A percentile compares a stretch with the other conserved stretches of the same genome.
These are phyloP conservation scores for Cantharellus anzutake DNA, from an alignment of 768 basidiomycete genomes.

Conservation along the genomic window DNA sequence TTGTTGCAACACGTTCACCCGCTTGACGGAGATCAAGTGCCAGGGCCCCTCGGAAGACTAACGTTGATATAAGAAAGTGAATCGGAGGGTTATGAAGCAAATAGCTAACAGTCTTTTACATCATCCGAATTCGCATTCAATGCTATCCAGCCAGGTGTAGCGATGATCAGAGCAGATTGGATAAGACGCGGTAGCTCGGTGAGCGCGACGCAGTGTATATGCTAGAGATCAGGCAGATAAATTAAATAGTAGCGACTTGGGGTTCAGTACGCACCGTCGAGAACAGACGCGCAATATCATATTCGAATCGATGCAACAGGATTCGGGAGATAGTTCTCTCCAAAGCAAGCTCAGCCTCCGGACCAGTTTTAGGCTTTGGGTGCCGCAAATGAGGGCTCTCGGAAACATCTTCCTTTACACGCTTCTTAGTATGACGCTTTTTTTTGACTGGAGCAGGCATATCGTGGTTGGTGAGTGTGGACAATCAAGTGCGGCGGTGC, in stretches of 20 bases:
- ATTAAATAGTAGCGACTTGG: neutral
- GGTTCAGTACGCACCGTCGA: slow-evolving; percentile 23
- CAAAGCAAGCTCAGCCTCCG: neutral
- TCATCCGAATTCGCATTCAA: slow-evolving; percentile 48
- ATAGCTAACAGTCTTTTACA: slow-evolving; percentile 34
- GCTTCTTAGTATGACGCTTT: neutral
- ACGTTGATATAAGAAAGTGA: neutral
- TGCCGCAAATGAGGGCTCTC: neutral
- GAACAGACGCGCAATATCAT: slow-evolving; percentile 56
- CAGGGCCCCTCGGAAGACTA: slow-evolving; percentile 40
- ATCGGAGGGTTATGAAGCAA: neutral
- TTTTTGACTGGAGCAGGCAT: neutral
- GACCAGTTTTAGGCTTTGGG: neutral
- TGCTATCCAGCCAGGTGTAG: slow-evolving; percentile 49
- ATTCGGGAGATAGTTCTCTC: slow-evolving; percentile 25
- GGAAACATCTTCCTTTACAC: neutral
- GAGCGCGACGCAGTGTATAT: slow-evolving; percentile 43
- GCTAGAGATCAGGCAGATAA: slow-evolving; percentile 7
- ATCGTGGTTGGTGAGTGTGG: no score
- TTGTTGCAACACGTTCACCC: slow-evolving; percentile 54
- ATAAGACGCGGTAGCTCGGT: slow-evolving; percentile 49
- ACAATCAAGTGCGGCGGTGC: no score
- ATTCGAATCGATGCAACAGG: slow-evolving; percentile 48
- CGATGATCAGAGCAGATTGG: slow-evolving; percentile 40
- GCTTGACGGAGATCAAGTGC: slow-evolving; percentile 64